Evolutionary conservation across 208 protist species (phyloP), one percentile per base, ranked within the genome.

Genomic region (Acanthamoeba triangularis): DNA sequence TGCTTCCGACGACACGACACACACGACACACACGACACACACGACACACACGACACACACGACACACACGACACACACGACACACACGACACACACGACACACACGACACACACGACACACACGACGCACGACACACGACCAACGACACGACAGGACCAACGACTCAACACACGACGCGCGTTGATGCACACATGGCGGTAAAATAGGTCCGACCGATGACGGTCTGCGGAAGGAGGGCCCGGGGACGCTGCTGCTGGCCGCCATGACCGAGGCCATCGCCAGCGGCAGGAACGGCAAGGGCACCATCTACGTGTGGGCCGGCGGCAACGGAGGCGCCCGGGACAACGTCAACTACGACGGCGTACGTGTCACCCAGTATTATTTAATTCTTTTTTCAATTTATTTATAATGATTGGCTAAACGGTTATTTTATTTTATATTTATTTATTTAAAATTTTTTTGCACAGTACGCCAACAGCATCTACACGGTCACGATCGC

Each of bases 311-410:
- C 84, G 84, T 91, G 11, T 91, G 84, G 84, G 84, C 84, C 16
- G 84, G 56, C 33, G 84, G 84, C 25, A 91, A 91, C 35, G 84
- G 84, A 28, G 84, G 84, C 49, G 35, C 18, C 59, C 8, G 35
- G 49, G 84, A 91, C 41, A 91, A 91, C 59, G 59, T 91, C 84
- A 91, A 91, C 84, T 91, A 91, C 41, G 84, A 91, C 84, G 84
- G 84, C 41, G 76, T 85, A 85, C 54, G 5, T 61, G 54, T n/a
- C 37, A 41, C 37, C 37, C 37, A 41, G 3, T 5, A 8, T 65
- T 65, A 65, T n/a, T 65, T n/a, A n/a, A n/a, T n/a, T n/a, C n/a
- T n/a, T n/a, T n/a, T n/a, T n/a, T n/a, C n/a, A n/a, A n/a, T n/a
- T n/a, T 65, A 65, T 65, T 28, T 65, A 65, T 65, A 65, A n/a